Base-by-base conservation (phyloP, 371 early-diverging fungal species). In the Mucor circinelloides region DNA sequence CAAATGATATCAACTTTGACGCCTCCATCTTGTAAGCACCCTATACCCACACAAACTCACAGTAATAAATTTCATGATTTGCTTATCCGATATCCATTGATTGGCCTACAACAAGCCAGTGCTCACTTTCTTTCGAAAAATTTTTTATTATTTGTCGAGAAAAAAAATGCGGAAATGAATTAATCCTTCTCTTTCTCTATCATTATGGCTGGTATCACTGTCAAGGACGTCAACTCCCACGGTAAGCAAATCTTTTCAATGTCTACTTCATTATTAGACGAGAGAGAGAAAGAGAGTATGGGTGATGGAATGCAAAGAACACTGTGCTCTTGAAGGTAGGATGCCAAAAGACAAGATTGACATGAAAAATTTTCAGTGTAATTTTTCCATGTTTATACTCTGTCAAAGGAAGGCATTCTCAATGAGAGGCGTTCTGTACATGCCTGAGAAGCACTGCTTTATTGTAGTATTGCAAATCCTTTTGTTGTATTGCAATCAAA, bases 161-260 rank as follows among this genome's bases (percentile, higher is more conserved):
- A 50, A 52, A 62, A 36, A 62, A 67, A 46, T 21, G 68, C 68
- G 68, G 68, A 67, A 61, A 34, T 61, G 34, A 46, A 61, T 67
- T 69, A 58, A 61, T 64, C 69, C 59, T 60, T 69, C 70, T 69
- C 70, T 69, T 69, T 69, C 70, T 58, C 57, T 60, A 64, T 70
- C 65, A 65, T 48, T 28, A 77, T 77, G 78, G 77, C 81, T 73
- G 93, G 91, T 76, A 87, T 90, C 76, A 95, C 96, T 78, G 96
- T 98, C 66, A 95, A 94, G 89, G 99, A 98, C 91, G 96, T 98
- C 74, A 85, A 84, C 86, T 78, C 96, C 64, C 93, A 94, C 81
- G 91, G 78, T 77, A 80, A 66, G 64, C 48, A 54, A 25, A 34
- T n/a, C 27, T 50, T 40, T 56, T 56, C 25, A 38, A 38, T 13